Conservation (phyloP, 371 early-diverging fungal genomes). For the Rozella allomycis region DNA sequence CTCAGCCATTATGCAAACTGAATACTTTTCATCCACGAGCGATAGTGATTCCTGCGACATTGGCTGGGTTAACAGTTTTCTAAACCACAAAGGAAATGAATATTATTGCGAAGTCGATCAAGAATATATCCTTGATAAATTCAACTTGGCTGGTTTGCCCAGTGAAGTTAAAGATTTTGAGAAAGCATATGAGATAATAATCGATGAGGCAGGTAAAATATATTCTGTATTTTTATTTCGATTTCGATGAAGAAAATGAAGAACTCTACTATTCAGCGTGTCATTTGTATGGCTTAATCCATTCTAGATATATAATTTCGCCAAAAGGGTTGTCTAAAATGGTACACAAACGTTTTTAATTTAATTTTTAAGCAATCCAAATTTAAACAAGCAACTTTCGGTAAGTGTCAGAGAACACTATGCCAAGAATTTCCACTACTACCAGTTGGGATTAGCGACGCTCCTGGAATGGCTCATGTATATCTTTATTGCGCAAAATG, state of each 20-base stretch:
- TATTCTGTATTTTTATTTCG: conserved; percentile 3
- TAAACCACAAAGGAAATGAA: conserved; percentile 54
- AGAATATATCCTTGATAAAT: conserved; percentile 73
- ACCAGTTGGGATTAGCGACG: conserved; percentile 66
- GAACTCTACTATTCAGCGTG: background rate
- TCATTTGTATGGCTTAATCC: conserved; percentile 33
- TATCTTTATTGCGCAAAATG: conserved; percentile 37
- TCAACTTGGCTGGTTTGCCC: conserved; percentile 72
- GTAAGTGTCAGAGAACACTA: conserved; percentile 75
- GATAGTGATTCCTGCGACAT: too few species aligned
- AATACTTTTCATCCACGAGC: too few species aligned
- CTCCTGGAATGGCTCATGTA: conserved; percentile 42
- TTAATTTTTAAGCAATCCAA: too few species aligned
- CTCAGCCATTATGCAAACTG: too few species aligned
- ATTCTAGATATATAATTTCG: conserved; percentile 37
- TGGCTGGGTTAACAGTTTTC: conserved; percentile 88
- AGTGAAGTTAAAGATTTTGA: conserved; percentile 55
- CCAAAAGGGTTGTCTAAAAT: conserved; percentile 30
- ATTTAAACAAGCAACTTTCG: conserved; percentile 61
- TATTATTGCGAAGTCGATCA: conserved; percentile 64
- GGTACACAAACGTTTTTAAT: too few species aligned
- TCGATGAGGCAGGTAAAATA: conserved; percentile 1
- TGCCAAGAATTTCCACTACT: conserved; percentile 62
- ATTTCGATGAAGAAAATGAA: background rate
- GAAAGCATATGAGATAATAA: conserved; percentile 60